Evolutionary conservation across 192 early-diverging fungal species (phyloP), one percentile per base, ranked within the genome.

Genomic region (Gigaspora rosea): DNA sequence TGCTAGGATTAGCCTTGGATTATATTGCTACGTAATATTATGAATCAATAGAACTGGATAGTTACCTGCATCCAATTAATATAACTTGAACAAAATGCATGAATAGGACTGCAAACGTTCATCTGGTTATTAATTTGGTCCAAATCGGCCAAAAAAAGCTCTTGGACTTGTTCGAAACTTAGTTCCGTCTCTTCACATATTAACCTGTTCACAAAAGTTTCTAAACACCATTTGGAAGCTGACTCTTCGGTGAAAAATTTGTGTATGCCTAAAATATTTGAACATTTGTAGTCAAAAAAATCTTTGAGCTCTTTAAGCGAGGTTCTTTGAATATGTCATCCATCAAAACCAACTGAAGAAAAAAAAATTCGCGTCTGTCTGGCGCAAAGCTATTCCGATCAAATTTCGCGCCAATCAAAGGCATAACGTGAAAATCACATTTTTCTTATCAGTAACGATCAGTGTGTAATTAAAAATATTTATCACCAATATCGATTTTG

Each of bases 281-380:
- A 11, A 71, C 70, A 71, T 57, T 71, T 71, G 33, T 71, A 71
- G 9, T 71, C 32, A 36, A 71, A 70, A 57, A 35, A n/a, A n/a
- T n/a, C 5, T 71, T 57, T 8, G 52, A 18, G 15, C 70, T 52
- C 32, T 71, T 57, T 27, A 71, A 35, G 32, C 54, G 70, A 16
- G 52, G 47, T 49, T 68, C 47, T 18, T 68, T 41, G 13, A 65
- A 33, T 1, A 18, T 54, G 52, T 54, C 52, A 18, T 54, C 52
- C 52, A 16, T 54, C 52, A 54, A 16, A 12, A 54, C 0, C 11
- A 2, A 54, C 41, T 41, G 41, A 41, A 41, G 2, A 41, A 41
- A 41, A n/a, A n/a, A n/a, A n/a, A n/a, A n/a, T n/a, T n/a, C n/a
- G n/a, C n/a, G n/a, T n/a, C n/a, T n/a, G n/a, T n/a, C n/a, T n/a